Evolutionary conservation across 352 stramenopile species (phyloP).

Genomic region (Pythium aristosporum): DNA sequence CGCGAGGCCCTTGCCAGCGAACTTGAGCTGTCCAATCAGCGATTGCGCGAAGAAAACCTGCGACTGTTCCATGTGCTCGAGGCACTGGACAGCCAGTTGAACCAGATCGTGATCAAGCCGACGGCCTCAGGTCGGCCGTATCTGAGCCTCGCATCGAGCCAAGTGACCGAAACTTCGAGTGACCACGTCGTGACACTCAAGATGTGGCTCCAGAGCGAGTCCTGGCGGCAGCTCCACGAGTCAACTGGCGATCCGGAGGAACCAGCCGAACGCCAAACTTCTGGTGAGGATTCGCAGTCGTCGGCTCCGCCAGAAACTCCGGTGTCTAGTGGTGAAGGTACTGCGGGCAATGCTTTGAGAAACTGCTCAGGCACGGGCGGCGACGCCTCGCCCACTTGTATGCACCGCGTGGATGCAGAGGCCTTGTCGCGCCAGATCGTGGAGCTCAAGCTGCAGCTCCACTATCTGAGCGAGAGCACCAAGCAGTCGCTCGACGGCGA

Average conservation of each 20-base stretch:
- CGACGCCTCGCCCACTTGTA: conserved; percentile 28
- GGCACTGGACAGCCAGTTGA: conserved; percentile 43
- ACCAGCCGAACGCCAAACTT: not conserved
- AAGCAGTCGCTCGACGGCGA: conserved; percentile 59
- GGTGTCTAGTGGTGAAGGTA: not conserved
- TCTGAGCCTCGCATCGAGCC: conserved; percentile 30
- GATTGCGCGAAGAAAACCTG: conserved; percentile 51
- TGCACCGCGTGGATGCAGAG: conserved; percentile 59
- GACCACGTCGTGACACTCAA: conserved; percentile 37
- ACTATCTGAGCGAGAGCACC: conserved; percentile 67
- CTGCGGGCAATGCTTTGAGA: not conserved
- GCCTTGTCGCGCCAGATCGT: conserved; percentile 65
- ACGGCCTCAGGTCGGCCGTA: conserved; percentile 37
- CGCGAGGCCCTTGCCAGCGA: conserved; percentile 20
- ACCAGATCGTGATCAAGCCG: conserved; percentile 43
- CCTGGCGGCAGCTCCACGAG: conserved; percentile 24
- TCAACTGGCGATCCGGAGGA: conserved; percentile 5
- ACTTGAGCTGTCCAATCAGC: conserved; percentile 40
- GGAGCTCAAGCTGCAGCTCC: conserved; percentile 73
- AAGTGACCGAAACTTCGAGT: conserved; percentile 6
- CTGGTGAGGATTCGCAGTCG: not conserved
- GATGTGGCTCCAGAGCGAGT: conserved; percentile 55
- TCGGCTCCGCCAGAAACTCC: not conserved
- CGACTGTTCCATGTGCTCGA: conserved; percentile 48
- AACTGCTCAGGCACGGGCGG: not conserved